Conservation (phyloP, 257 asterid genomes). For the Nicotiana tabacum region DNA sequence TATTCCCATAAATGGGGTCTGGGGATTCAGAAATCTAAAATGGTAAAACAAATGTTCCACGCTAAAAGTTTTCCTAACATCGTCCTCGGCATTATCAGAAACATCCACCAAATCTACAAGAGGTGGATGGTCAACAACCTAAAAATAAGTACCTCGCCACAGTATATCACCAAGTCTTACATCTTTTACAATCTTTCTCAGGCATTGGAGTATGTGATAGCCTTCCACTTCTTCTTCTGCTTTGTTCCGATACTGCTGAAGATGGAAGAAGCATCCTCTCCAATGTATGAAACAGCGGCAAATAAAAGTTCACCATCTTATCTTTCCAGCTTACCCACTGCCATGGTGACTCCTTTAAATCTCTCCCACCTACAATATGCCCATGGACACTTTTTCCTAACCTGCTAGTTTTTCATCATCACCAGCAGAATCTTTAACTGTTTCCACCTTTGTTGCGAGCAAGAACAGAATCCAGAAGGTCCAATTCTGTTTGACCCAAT, state of each 20-base stretch:
- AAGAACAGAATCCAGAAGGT: too few species aligned
- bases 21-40: slow-evolving; percentile 2
- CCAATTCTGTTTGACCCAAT: too few species aligned
- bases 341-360: slow-evolving; percentile 22
- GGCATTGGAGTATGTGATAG: slow-evolving; percentile 24
- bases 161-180: slow-evolving; percentile 22
- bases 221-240: slow-evolving; percentile 25
- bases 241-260: background rate
- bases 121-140: too few species aligned
- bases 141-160: slow-evolving; percentile 15
- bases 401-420: too few species aligned
- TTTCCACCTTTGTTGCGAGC: too few species aligned
- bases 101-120: too few species aligned
- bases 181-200: slow-evolving; percentile 19
- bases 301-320: slow-evolving; percentile 12
- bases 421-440: too few species aligned
- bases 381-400: background rate
- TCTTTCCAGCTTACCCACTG: background rate
- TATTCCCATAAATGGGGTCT: too few species aligned
- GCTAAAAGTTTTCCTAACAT: too few species aligned
- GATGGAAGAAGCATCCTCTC: slow-evolving; percentile 17
- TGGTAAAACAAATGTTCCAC: slow-evolving; percentile 8
- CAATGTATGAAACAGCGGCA: slow-evolving; percentile 23
- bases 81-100: too few species aligned
- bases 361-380: slow-evolving; percentile 17